phyloP scores from a whole-genome alignment of 371 early-diverging fungal species.

The Mortierella sp. region DNA sequence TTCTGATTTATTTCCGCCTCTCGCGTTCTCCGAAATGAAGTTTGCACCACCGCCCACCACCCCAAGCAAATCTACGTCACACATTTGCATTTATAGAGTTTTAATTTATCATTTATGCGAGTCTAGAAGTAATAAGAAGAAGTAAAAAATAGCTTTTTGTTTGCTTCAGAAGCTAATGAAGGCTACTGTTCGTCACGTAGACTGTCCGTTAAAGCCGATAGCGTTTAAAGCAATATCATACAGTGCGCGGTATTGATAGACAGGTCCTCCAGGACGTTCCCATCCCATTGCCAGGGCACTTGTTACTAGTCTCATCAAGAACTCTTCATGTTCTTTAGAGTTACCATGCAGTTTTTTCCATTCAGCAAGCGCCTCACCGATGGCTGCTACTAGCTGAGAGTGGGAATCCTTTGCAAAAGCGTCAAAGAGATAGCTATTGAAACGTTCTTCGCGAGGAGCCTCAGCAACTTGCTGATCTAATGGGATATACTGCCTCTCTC shows the following conservation, averaged over 20 bases:
- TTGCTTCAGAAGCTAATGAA: background rate
- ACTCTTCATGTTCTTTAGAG: constrained; percentile 63
- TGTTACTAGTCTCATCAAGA: constrained; percentile 64
- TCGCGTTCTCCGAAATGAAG: constrained; percentile 3
- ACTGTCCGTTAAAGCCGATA: constrained; percentile 25
- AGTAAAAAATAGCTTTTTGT: background rate
- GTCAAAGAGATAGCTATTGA: constrained; percentile 72
- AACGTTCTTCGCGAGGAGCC: constrained; percentile 51
- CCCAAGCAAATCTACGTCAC: background rate
- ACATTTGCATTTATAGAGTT: background rate
- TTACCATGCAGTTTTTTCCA: constrained; percentile 50
- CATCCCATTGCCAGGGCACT: constrained; percentile 68
- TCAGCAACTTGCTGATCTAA: constrained; percentile 42
- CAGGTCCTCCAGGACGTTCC: constrained; percentile 66
- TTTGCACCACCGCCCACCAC: too few species aligned
- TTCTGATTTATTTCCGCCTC: background rate
- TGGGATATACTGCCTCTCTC: constrained; percentile 23
- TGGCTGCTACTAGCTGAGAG: constrained; percentile 56
- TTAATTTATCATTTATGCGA: background rate
- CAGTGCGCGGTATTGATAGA: constrained; percentile 62
- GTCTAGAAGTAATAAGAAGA: background rate
- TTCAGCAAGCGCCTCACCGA: constrained; percentile 62
- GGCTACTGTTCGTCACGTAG: constrained; percentile 8
- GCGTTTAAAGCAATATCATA: constrained; percentile 55
- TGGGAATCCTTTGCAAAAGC: constrained; percentile 30